phyloP scores from a whole-genome alignment of 768 basidiomycete genomes.

The Holtermannia corniformis region DNA sequence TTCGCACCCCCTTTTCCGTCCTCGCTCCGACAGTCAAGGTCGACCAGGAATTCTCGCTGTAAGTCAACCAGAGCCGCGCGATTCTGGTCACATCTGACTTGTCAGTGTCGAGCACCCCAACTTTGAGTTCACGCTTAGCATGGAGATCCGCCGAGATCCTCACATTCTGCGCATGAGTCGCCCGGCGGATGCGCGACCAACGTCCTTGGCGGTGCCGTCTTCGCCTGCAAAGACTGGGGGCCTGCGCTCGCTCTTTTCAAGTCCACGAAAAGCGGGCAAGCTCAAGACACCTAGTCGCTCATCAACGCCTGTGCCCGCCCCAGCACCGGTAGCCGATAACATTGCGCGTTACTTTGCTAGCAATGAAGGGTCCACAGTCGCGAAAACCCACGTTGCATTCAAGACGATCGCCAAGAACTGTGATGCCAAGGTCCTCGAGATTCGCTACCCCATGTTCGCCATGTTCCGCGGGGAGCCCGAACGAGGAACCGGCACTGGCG shows the following conservation, averaged over 20 bases:
- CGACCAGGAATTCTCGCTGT: constrained; percentile 42
- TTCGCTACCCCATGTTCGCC: constrained; percentile 41
- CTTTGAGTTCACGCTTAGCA: constrained; percentile 81
- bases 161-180: constrained; percentile 55
- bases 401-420: constrained; percentile 75
- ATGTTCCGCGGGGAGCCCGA: constrained; percentile 37
- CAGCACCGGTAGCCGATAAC: constrained; percentile 10
- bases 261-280: constrained; percentile 41
- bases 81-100: background rate
- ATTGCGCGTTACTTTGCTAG: constrained; percentile 35
- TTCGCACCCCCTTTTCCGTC: constrained; percentile 58
- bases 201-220: constrained; percentile 47
- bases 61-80: constrained; percentile 16
- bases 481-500: constrained; percentile 5
- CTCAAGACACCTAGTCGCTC: constrained; percentile 41
- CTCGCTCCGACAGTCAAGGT: constrained; percentile 35
- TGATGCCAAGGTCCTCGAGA: constrained; percentile 75
- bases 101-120: constrained; percentile 58
- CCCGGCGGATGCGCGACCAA: constrained; percentile 59
- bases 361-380: constrained; percentile 51
- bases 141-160: constrained; percentile 77
- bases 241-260: constrained; percentile 42
- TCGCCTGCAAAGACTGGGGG: constrained; percentile 52
- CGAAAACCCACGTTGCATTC: constrained; percentile 77
- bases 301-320: constrained; percentile 15